phyloP scores from a whole-genome alignment of 1,284 basidiomycete species.

The Marasmius tenuissimus region DNA sequence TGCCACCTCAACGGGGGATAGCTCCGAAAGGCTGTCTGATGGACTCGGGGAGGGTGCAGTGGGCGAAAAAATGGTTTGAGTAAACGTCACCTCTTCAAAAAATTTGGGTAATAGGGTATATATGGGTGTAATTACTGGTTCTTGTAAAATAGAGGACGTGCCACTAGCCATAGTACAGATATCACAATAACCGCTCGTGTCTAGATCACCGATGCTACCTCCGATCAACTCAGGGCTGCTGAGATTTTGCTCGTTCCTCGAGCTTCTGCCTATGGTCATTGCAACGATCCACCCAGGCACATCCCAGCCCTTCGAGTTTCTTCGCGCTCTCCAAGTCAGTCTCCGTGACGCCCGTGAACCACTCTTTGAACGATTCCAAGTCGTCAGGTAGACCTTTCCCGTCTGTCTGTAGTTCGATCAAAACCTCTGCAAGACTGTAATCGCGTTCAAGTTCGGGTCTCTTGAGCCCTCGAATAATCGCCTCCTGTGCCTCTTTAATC shows the following conservation, averaged over 20 bases:
- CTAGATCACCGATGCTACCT: too few species aligned
- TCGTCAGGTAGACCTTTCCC: neutral
- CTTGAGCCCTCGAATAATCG: neutral
- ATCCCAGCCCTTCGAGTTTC: neutral
- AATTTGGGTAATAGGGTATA: too few species aligned
- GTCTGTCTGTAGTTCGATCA: neutral
- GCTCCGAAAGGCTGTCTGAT: too few species aligned
- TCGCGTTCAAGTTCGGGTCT: neutral
- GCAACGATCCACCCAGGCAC: neutral
- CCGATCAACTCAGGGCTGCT: too few species aligned
- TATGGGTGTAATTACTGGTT: too few species aligned
- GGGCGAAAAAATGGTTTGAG: too few species aligned
- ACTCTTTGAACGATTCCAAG: neutral
- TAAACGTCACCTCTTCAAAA: too few species aligned
- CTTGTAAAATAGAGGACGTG: too few species aligned
- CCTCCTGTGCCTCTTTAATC: neutral
- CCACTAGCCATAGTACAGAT: too few species aligned
- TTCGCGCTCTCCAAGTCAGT: neutral
- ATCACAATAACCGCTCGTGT: too few species aligned
- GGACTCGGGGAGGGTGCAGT: too few species aligned
- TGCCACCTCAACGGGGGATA: too few species aligned
- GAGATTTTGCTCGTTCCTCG: neutral
- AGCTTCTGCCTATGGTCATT: neutral
- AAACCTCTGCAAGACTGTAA: neutral
- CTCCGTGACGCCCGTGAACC: neutral